Percentiles rank a stretch among this genome's conserved stretches.
Conservation (phyloP, 1,284 basidiomycete species). For the Gomphus bonarii region DNA sequence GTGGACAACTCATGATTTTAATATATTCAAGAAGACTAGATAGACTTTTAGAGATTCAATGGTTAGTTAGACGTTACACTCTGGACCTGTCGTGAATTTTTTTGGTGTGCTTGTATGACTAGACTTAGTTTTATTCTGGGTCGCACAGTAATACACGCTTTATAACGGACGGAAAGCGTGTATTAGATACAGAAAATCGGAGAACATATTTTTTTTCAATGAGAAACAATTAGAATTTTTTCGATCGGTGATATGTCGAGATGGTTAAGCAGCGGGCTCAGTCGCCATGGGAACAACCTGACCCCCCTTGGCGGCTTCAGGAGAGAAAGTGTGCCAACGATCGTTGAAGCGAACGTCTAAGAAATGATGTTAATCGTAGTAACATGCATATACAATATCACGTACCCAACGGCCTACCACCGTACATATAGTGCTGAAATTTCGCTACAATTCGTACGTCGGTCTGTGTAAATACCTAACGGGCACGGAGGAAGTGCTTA, state of each 20-base stretch:
- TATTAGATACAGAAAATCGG: not conserved
- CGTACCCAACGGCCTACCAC: conserved; percentile 76
- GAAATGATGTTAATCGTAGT: conserved; percentile 12
- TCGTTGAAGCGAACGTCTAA: conserved; percentile 86
- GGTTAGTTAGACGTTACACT: no score
- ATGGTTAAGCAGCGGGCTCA: conserved; percentile 21
- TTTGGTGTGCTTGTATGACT: not conserved
- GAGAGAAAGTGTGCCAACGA: conserved; percentile 84
- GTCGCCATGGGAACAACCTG: conserved; percentile 50
- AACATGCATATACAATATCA: conserved; percentile 12
- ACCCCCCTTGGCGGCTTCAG: conserved; percentile 75
- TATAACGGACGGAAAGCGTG: not conserved
- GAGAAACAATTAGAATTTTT: not conserved
- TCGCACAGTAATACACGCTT: not conserved
- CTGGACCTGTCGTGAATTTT: no score
- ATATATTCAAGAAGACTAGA: not conserved
- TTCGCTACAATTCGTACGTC: conserved; percentile 42
- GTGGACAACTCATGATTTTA: conserved; percentile 15
- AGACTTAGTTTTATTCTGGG: not conserved
- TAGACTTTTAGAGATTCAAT: not conserved
- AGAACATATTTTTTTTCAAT: not conserved
- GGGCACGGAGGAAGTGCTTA: conserved; percentile 18
- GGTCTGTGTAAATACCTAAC: not conserved
- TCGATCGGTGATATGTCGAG: not conserved
- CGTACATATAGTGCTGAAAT: conserved; percentile 88